Conservation (phyloP, 2,329 filamentous ascomycete genomes). For the Aspergillus tamarii region DNA sequence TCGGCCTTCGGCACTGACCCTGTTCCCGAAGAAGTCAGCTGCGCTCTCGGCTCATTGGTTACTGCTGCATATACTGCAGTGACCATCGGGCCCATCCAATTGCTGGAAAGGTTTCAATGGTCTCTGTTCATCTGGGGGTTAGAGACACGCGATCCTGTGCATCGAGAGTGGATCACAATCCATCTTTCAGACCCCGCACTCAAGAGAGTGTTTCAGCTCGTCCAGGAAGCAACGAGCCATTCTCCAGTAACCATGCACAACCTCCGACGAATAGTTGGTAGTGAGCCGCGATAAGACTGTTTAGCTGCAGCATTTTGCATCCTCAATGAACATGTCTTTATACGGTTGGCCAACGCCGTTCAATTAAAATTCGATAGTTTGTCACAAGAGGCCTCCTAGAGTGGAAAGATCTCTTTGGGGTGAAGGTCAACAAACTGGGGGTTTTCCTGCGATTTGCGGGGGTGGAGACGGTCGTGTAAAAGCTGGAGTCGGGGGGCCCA, state of each 20-base stretch:
- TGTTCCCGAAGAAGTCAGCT: not conserved
- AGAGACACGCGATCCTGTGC: conserved; percentile 15
- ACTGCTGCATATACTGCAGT: conserved; percentile 12
- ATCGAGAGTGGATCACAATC: conserved; percentile 11
- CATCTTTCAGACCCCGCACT: conserved; percentile 15
- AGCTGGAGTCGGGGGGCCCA: not conserved
- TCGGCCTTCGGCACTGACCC: conserved; percentile 9
- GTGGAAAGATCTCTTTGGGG: too few species aligned
- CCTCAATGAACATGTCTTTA: not conserved
- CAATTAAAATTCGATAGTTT: too few species aligned
- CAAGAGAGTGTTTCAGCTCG: not conserved
- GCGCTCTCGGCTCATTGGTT: conserved; percentile 7
- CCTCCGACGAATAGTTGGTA: not conserved
- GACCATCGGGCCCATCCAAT: conserved; percentile 7
- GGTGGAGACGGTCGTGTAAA: too few species aligned
- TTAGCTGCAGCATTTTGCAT: not conserved
- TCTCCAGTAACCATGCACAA: conserved; percentile 3
- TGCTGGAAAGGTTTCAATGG: conserved; percentile 19
- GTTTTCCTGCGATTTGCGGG: not conserved
- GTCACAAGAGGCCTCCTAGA: too few species aligned
- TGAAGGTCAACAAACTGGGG: too few species aligned
- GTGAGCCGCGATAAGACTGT: not conserved
- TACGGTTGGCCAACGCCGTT: not conserved
- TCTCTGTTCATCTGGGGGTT: conserved; percentile 14
- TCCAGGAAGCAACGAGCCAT: not conserved